A percentile compares a stretch with the other conserved stretches of the same genome.
phyloP scores from a whole-genome alignment of 2,329 filamentous ascomycete genomes.

The Pezicula radicicola region DNA sequence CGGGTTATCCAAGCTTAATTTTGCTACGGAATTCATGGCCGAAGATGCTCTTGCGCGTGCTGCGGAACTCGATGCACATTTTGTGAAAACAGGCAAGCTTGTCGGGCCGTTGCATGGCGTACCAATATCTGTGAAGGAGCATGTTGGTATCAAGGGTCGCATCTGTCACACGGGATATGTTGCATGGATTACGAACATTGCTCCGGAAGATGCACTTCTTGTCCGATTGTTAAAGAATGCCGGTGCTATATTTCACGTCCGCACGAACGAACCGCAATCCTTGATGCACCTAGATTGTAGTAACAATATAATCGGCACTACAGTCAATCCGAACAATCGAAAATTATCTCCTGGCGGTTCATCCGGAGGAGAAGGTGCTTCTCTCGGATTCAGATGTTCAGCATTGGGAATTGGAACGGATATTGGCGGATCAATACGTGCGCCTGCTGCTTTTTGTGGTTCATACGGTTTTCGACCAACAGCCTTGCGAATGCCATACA shows the following conservation, averaged over 20 bases:
- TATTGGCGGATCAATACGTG: constrained; percentile 39
- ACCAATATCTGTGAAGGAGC: constrained; percentile 40
- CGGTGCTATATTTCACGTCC: constrained; percentile 57
- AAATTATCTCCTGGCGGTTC: constrained; percentile 58
- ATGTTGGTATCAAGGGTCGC: constrained; percentile 7
- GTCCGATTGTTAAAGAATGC: constrained; percentile 7
- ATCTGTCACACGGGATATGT: constrained; percentile 9
- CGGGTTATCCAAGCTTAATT: constrained; percentile 32
- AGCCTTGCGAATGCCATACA: constrained; percentile 25
- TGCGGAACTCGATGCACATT: constrained; percentile 9
- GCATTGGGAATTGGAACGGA: constrained; percentile 39
- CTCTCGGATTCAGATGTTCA: constrained; percentile 37
- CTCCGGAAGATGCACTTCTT: constrained; percentile 9
- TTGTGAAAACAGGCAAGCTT: constrained; percentile 25
- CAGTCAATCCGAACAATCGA: constrained; percentile 48
- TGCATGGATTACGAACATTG: constrained; percentile 6
- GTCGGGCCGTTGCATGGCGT: constrained; percentile 60
- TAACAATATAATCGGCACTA: constrained; percentile 54
- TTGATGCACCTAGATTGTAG: constrained; percentile 44
- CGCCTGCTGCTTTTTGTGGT: constrained; percentile 33
- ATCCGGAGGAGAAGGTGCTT: constrained; percentile 58
- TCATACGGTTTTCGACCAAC: constrained; percentile 18
- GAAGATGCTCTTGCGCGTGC: constrained; percentile 10
- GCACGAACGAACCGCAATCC: constrained; percentile 63
- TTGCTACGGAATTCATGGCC: constrained; percentile 11